Conservation (phyloP, 164 flowering plant genomes). For the Akebia trifoliata region DNA sequence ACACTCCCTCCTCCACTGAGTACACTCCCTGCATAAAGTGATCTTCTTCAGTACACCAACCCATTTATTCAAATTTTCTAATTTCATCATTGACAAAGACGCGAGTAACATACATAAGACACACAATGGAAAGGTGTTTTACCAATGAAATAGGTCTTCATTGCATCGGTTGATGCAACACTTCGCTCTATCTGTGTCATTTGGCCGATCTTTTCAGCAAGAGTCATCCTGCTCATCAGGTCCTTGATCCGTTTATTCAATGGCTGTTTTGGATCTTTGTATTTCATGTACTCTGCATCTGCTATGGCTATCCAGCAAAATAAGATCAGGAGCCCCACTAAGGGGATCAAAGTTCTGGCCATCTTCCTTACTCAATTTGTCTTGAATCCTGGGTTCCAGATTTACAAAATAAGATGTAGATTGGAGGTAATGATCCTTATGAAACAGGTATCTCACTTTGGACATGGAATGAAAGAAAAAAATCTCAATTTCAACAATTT, state of each 20-base stretch:
- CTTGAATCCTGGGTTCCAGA: not conserved
- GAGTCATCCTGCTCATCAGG: conserved; percentile 13
- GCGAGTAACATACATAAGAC: not conserved
- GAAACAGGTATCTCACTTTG: too few species aligned
- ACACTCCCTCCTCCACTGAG: conserved; percentile 12
- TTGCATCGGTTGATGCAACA: conserved; percentile 1
- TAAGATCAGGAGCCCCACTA: conserved; percentile 18
- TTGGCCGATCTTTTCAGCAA: conserved; percentile 20
- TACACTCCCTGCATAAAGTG: conserved; percentile 6
- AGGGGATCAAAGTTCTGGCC: conserved; percentile 14
- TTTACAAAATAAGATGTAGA: too few species aligned
- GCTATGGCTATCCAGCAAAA: conserved; percentile 3
- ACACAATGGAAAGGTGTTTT: not conserved
- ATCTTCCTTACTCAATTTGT: conserved; percentile 12
- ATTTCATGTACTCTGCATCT: conserved; percentile 11
- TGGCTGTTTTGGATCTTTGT: conserved; percentile 16
- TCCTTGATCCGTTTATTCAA: conserved; percentile 8
- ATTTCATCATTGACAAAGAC: not conserved
- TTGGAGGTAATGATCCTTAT: too few species aligned
- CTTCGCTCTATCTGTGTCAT: conserved; percentile 13
- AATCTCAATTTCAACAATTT: too few species aligned
- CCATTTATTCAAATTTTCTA: not conserved
- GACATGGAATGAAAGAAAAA: too few species aligned
- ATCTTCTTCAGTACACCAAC: not conserved
- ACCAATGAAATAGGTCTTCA: conserved; percentile 19